A percentile compares a stretch with the other conserved stretches of the same genome.
phyloP scores from a whole-genome alignment of 495 filamentous ascomycete genomes.

The Neurospora intermedia region DNA sequence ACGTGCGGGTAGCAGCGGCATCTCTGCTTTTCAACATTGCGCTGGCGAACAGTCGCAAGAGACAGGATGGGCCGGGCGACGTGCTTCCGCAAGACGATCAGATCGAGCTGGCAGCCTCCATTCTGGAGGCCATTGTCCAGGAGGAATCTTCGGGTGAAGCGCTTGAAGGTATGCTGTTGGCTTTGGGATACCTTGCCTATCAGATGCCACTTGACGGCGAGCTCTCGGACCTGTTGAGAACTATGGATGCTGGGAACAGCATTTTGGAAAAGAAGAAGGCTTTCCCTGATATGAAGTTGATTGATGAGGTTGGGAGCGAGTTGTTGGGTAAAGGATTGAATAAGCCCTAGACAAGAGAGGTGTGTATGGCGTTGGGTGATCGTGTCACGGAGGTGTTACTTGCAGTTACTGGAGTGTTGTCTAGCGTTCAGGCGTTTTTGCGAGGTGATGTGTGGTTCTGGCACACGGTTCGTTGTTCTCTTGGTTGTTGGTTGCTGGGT shows the following conservation, averaged over 20 bases:
- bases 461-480: background rate
- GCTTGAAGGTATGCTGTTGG: slow-evolving; percentile 58
- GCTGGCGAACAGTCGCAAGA: slow-evolving; percentile 52
- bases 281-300: slow-evolving; percentile 44
- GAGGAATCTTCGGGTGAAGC: slow-evolving; percentile 62
- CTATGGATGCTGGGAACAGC: slow-evolving; percentile 55
- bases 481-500: too few relatives aligned
- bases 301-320: slow-evolving; percentile 46
- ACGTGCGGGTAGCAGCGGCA: slow-evolving; percentile 62
- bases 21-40: slow-evolving; percentile 79
- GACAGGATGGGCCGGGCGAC: slow-evolving; percentile 47
- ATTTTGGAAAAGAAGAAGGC: slow-evolving; percentile 43
- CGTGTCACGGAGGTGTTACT: background rate
- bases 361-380: background rate
- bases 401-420: background rate
- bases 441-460: background rate
- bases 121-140: slow-evolving; percentile 62
- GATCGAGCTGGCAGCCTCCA: slow-evolving; percentile 64
- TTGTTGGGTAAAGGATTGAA: slow-evolving; percentile 32
- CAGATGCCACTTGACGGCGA: slow-evolving; percentile 55
- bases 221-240: slow-evolving; percentile 61
- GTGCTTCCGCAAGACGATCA: slow-evolving; percentile 55
- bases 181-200: slow-evolving; percentile 65
- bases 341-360: slow-evolving; percentile 4
- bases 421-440: background rate